Percentiles rank a stretch among this genome's conserved stretches.
phyloP scores from a whole-genome alignment of 768 basidiomycete genomes.

The Lactarius sanguifluus region DNA sequence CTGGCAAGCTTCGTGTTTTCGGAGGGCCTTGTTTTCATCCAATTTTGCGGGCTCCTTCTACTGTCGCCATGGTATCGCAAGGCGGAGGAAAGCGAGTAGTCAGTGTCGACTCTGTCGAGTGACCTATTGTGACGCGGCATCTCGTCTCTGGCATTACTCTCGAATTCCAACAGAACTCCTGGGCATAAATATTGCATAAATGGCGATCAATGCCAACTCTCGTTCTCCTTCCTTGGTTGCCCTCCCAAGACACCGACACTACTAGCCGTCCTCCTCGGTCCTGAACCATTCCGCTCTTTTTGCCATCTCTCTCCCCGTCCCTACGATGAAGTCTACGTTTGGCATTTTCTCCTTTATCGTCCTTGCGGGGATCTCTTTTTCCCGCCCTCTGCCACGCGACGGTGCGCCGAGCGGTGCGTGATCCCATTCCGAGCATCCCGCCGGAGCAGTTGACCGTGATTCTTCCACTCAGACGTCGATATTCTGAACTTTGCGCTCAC shows the following conservation, averaged over 20 bases:
- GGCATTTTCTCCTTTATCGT: constrained; percentile 4
- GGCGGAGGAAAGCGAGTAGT: too few relatives aligned
- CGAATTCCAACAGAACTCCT: constrained; percentile 11
- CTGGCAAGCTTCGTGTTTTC: background rate
- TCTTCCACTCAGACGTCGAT: constrained; percentile 28
- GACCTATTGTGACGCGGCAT: background rate
- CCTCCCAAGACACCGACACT: constrained; percentile 4
- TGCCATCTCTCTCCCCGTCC: background rate
- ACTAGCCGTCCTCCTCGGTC: constrained; percentile 9
- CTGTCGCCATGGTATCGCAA: too few relatives aligned
- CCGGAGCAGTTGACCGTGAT: background rate
- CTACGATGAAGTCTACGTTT: constrained; percentile 18
- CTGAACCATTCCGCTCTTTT: constrained; percentile 26
- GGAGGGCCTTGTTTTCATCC: background rate
- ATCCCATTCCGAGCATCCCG: background rate
- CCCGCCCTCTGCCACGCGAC: constrained; percentile 22
- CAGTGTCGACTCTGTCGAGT: too few relatives aligned
- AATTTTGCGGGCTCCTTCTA: background rate
- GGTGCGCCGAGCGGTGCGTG: constrained; percentile 20
- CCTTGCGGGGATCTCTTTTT: constrained; percentile 11
- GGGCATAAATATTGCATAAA: constrained; percentile 16
- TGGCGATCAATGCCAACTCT: background rate
- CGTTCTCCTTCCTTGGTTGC: constrained; percentile 12
- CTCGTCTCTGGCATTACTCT: background rate
- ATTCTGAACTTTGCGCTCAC: constrained; percentile 40